These are phyloP conservation scores for Polyplosphaeria fusca DNA, from an alignment of 495 filamentous ascomycete species.

Conservation along the genomic window DNA sequence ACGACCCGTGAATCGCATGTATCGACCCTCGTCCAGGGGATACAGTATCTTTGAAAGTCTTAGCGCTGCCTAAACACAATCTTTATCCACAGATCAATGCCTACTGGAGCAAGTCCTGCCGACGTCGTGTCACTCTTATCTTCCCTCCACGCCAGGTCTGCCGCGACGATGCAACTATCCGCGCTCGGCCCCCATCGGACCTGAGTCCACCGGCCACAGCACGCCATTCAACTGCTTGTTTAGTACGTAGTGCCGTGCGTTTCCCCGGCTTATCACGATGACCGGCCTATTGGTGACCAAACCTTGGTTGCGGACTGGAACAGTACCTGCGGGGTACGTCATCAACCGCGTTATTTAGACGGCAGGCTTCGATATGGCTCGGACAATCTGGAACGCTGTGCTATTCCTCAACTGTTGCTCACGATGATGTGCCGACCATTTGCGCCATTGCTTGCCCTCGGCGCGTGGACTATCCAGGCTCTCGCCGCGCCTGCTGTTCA, in stretches of 20 bases:
- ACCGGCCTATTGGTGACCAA: not conserved
- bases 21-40: no score
- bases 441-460: not conserved
- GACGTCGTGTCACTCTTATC: constrained; percentile 7
- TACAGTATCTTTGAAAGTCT: no score
- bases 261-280: constrained; percentile 18
- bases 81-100: no score
- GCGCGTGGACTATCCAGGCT: not conserved
- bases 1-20: no score
- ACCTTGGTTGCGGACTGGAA: constrained; percentile 2
- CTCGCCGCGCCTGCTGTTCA: constrained; percentile 17
- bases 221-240: constrained; percentile 13
- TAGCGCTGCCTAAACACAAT: no score
- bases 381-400: no score
- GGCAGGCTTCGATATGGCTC: not conserved
- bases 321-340: constrained; percentile 9
- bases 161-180: not conserved
- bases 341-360: constrained; percentile 14
- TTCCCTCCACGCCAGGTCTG: not conserved
- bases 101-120: constrained; percentile 11
- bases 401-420: no score
- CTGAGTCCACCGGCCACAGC: not conserved
- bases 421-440: constrained; percentile 8
- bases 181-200: not conserved
- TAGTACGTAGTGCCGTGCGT: no score